Conservation (phyloP, 371 early-diverging fungal genomes). For the Rhizopus delemar region DNA sequence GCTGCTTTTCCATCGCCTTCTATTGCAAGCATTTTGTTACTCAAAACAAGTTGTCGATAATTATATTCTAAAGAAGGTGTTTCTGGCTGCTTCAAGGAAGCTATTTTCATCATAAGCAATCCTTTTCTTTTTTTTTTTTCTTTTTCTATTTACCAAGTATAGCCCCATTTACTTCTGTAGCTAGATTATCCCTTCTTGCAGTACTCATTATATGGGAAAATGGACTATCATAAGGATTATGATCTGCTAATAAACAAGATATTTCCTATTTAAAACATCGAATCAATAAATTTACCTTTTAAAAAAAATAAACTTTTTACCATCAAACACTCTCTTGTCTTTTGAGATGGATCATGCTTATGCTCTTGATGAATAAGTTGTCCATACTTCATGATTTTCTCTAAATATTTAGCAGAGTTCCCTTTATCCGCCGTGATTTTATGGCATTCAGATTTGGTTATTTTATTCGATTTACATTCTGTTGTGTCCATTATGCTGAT, state of each 20-base stretch:
- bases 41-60: slow-evolving; percentile 38
- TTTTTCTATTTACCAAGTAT: slow-evolving; percentile 56
- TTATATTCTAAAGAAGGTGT: slow-evolving; percentile 46
- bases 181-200: slow-evolving; percentile 48
- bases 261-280: slow-evolving; percentile 25
- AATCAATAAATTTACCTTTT: neutral
- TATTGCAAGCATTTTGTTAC: slow-evolving; percentile 36
- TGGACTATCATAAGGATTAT: slow-evolving; percentile 59
- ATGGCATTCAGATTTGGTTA: slow-evolving; percentile 13
- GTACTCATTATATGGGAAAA: slow-evolving; percentile 56
- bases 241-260: slow-evolving; percentile 82
- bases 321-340: slow-evolving; percentile 26
- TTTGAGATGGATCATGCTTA: slow-evolving; percentile 44
- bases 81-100: slow-evolving; percentile 33
- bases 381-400: slow-evolving; percentile 68
- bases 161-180: slow-evolving; percentile 70
- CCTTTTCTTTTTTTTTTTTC: neutral
- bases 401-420: slow-evolving; percentile 16
- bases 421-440: neutral
- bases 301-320: slow-evolving; percentile 17
- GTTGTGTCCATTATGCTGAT: slow-evolving; percentile 5
- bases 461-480: neutral
- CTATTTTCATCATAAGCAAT: slow-evolving; percentile 9
- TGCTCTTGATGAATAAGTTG: slow-evolving; percentile 72
- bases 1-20: slow-evolving; percentile 39